Conservation (phyloP, 345 rosid genomes). For the Hirschfeldia incana region DNA sequence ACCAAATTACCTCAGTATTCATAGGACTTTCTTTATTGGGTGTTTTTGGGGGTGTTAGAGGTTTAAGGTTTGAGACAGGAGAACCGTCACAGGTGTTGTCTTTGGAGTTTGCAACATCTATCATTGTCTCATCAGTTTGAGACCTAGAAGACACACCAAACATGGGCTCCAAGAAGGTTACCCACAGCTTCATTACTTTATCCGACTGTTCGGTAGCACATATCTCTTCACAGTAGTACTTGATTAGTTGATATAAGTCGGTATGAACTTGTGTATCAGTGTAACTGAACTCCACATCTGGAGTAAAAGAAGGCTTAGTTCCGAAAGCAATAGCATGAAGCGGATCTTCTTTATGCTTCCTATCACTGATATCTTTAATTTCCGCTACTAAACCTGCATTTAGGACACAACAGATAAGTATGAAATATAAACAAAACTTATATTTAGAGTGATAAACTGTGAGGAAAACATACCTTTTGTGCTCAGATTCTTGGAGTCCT, state of each 20-base stretch:
- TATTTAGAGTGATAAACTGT: not conserved
- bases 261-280: conserved; percentile 75
- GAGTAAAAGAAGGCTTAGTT: conserved; percentile 55
- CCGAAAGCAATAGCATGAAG: conserved; percentile 84
- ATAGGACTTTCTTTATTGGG: conserved; percentile 53
- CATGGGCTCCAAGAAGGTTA: conserved; percentile 86
- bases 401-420: conserved; percentile 12
- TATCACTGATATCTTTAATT: conserved; percentile 92
- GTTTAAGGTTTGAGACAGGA: conserved; percentile 48
- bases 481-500: conserved; percentile 90
- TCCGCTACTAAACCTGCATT: conserved; percentile 81
- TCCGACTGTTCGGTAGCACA: conserved; percentile 86
- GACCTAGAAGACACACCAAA: conserved; percentile 80
- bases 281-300: conserved; percentile 77
- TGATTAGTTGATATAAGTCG: conserved; percentile 88
- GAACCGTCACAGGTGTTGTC: conserved; percentile 50
- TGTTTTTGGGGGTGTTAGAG: conserved; percentile 49
- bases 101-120: conserved; percentile 60
- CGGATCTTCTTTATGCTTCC: conserved; percentile 77
- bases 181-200: conserved; percentile 90
- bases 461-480: conserved; percentile 67
- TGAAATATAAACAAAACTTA: not conserved
- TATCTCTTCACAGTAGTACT: conserved; percentile 88
- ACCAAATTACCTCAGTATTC: conserved; percentile 52
- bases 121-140: conserved; percentile 69